Evolutionary conservation across 768 basidiomycete species (phyloP).

Genomic region (Lentinula raphanica): DNA sequence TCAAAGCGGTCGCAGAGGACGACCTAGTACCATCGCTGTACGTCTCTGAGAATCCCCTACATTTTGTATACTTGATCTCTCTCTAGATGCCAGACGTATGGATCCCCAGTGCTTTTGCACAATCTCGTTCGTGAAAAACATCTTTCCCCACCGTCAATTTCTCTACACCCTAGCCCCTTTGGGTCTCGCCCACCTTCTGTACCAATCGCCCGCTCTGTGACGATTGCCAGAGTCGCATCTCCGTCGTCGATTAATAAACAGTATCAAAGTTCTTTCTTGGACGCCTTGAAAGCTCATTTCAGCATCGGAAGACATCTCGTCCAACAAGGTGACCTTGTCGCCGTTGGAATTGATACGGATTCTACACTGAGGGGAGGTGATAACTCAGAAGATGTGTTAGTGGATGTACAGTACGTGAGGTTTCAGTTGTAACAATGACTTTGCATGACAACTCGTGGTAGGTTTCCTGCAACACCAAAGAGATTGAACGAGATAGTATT

Average conservation of each 20-base stretch:
- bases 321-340: conserved; percentile 71
- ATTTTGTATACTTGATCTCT: not conserved
- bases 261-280: conserved; percentile 59
- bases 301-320: conserved; percentile 47
- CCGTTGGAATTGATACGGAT: conserved; percentile 57
- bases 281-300: conserved; percentile 62
- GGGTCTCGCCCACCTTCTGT: conserved; percentile 53
- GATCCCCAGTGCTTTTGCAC: conserved; percentile 48
- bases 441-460: not conserved
- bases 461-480: conserved; percentile 15
- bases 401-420: conserved; percentile 17
- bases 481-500: conserved; percentile 51
- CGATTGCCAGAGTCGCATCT: conserved; percentile 77
- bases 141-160: conserved; percentile 19
- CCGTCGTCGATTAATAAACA: conserved; percentile 59
- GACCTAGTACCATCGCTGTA: conserved; percentile 31
- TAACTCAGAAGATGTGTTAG: conserved; percentile 17
- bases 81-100: conserved; percentile 33
- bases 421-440: not conserved
- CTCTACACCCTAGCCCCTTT: conserved; percentile 53
- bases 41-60: conserved; percentile 12
- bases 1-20: conserved; percentile 54
- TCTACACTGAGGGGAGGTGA: conserved; percentile 17
- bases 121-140: conserved; percentile 38
- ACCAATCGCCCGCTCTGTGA: conserved; percentile 64